Conservation (phyloP, 2,329 filamentous ascomycete genomes). For the Aspergillus neoniger region DNA sequence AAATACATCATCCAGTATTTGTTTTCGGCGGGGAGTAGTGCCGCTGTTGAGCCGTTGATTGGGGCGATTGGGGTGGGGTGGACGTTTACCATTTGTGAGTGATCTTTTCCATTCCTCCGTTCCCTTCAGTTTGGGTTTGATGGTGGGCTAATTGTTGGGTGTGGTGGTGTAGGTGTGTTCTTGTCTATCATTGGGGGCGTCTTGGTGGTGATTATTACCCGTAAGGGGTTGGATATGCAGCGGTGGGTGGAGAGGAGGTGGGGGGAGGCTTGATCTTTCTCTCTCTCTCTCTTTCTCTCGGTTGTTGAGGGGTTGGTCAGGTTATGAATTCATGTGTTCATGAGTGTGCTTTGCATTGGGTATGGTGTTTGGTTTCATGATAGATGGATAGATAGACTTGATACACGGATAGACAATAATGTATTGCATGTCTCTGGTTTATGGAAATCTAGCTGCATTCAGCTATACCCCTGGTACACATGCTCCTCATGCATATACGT, state of each 20-base stretch:
- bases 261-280: too few species aligned
- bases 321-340: too few species aligned
- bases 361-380: too few species aligned
- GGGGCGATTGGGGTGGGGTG: slow-evolving; percentile 74
- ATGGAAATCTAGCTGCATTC: too few species aligned
- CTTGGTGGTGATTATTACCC: slow-evolving; percentile 31
- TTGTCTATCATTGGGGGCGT: slow-evolving; percentile 32
- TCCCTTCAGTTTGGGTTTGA: slow-evolving; percentile 47
- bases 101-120: slow-evolving; percentile 42
- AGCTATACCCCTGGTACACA: not conserved
- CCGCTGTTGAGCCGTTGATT: slow-evolving; percentile 70
- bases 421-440: too few species aligned
- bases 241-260: slow-evolving; percentile 32
- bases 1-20: slow-evolving; percentile 80
- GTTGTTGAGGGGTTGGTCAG: not conserved
- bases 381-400: too few species aligned
- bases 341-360: too few species aligned
- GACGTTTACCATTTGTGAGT: slow-evolving; percentile 70
- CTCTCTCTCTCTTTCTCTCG: slow-evolving; percentile 7
- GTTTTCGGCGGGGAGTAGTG: slow-evolving; percentile 70
- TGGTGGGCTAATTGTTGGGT: not conserved
- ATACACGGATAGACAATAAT: too few species aligned
- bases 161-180: slow-evolving; percentile 26
- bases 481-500: slow-evolving; percentile 36
- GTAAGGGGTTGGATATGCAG: slow-evolving; percentile 38